Percentiles rank a stretch among this genome's conserved stretches.
phyloP scores from a whole-genome alignment of 2,329 filamentous ascomycete species.

The Myriosclerotinia duriaeana region DNA sequence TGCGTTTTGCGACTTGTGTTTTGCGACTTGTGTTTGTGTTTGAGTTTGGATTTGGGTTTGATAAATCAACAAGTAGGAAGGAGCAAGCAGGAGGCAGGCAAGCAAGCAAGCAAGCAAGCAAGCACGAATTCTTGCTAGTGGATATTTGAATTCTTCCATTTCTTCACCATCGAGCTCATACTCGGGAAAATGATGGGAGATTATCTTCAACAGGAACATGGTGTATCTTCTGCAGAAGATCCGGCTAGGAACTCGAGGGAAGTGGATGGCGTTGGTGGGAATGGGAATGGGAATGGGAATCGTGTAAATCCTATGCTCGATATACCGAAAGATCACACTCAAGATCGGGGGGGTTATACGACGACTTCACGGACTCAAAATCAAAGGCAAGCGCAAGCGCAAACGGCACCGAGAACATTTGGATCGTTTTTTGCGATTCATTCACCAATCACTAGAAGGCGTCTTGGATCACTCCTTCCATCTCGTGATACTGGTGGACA shows the following conservation, averaged over 20 bases:
- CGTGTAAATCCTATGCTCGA: no score
- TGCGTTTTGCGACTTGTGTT: no score
- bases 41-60: background rate
- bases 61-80: no score
- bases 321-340: no score
- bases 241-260: background rate
- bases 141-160: background rate
- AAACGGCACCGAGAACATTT: background rate
- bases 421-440: background rate
- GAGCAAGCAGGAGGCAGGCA: no score
- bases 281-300: background rate
- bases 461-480: conserved; percentile 3
- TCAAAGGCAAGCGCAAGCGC: background rate
- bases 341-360: background rate
- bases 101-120: no score
- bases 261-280: background rate
- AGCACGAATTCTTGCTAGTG: background rate
- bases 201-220: background rate
- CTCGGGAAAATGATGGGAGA: background rate
- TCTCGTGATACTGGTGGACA: background rate
- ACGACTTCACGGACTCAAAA: background rate
- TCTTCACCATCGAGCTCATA: background rate
- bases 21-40: background rate
- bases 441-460: background rate
- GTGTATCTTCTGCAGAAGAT: background rate